These are phyloP conservation scores for Vigna unguiculata DNA, from an alignment of 306 rosid genomes.

Conservation along the genomic window DNA sequence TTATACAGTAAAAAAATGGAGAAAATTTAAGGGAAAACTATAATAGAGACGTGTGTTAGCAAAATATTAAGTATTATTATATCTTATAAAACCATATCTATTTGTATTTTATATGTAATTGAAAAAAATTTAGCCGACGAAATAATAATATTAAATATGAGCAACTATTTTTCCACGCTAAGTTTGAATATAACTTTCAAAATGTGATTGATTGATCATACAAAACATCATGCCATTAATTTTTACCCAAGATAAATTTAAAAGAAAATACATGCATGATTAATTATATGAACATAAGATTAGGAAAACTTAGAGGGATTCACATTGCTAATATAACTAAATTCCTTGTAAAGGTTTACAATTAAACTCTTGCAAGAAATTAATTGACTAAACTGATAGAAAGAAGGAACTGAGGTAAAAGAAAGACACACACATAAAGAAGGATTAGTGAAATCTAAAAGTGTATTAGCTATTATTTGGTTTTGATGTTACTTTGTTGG, in stretches of 20 bases:
- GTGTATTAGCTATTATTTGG: not conserved
- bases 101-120: too few species aligned
- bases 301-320: not conserved
- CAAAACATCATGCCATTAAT: too few species aligned
- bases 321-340: too few species aligned
- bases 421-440: not conserved
- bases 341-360: conserved; percentile 21
- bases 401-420: not conserved
- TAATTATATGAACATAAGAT: not conserved
- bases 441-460: conserved; percentile 8
- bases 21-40: not conserved
- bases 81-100: too few species aligned
- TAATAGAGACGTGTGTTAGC: not conserved
- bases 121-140: too few species aligned
- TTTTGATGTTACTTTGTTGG: conserved; percentile 32
- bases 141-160: too few species aligned
- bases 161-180: too few species aligned
- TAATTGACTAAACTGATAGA: conserved; percentile 23
- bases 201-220: too few species aligned
- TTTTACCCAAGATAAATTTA: too few species aligned
- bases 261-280: too few species aligned
- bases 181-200: too few species aligned
- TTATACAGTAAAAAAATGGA: not conserved
- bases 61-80: not conserved
- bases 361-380: conserved; percentile 37